Evolutionary conservation across 2,329 filamentous ascomycete genomes (phyloP).

Genomic region (Alternaria metachromatica): DNA sequence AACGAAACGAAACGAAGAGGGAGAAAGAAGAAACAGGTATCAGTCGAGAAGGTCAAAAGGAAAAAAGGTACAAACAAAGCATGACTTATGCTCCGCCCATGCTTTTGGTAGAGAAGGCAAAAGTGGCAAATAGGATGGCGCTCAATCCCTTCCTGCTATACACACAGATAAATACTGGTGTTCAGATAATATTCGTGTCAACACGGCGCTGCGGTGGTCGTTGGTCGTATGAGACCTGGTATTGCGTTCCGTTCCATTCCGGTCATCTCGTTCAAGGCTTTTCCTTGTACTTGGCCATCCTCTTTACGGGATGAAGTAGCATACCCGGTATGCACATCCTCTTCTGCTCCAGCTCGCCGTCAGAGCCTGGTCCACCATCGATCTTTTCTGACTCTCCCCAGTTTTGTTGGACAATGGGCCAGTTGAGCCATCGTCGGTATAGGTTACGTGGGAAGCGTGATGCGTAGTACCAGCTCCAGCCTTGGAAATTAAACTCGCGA

Average conservation of each 20-base stretch:
- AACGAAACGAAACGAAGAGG: not conserved
- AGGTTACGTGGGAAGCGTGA: conserved; percentile 80
- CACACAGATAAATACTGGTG: not conserved
- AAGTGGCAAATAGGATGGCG: not conserved
- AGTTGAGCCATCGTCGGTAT: conserved; percentile 85
- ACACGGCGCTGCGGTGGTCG: not conserved
- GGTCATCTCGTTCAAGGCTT: conserved; percentile 15
- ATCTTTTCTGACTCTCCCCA: conserved; percentile 77
- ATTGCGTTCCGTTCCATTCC: not conserved
- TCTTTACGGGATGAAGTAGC: conserved; percentile 88
- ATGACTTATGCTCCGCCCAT: not conserved
- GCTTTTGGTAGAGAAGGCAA: not conserved
- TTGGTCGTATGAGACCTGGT: not conserved
- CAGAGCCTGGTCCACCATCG: conserved; percentile 45
- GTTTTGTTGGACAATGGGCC: conserved; percentile 78
- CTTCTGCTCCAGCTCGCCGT: conserved; percentile 63
- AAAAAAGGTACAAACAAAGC: not conserved
- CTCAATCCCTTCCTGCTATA: not conserved
- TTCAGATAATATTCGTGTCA: not conserved
- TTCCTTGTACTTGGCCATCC: conserved; percentile 46
- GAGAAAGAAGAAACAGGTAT: not conserved
- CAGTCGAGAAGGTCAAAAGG: not conserved
- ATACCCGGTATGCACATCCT: conserved; percentile 92
- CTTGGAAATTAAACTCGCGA: conserved; percentile 85
- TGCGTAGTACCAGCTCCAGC: conserved; percentile 92